Evolutionary conservation across 2,329 filamentous ascomycete genomes (phyloP), one percentile per base, ranked within the genome.

Genomic region (Hirsutella minnesotensis): DNA sequence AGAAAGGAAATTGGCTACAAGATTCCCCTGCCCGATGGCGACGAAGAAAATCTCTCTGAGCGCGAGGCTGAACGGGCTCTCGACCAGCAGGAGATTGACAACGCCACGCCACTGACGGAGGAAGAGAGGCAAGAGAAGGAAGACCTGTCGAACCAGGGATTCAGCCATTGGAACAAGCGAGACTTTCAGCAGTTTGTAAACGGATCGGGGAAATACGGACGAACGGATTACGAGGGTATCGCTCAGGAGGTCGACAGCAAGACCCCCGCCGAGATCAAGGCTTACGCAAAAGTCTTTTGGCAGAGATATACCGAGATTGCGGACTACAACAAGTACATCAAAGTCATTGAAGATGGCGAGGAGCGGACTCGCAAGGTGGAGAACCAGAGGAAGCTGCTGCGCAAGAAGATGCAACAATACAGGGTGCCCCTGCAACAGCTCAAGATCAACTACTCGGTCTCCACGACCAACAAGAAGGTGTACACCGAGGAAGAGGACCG

Each of bases 181-280:
- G 94, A 98, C 62, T 98, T 96, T 67, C 90, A 96, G 59, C 92
- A 96, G 53, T 98, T 98, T 60, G 75, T 98, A 64, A 95, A 96
- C 55, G 89, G 87, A 18, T 94, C 87, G 29, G 90, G 87, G 46
- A 92, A 90, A 59, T 94, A 89, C 56, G 92, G 92, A 3, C 86
- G 92, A 38, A 79, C 75, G 33, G 87, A 92, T 58, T 95, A 86
- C 56, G 82, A 83, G 22, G 77, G 77, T 34, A 98, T 98, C 53
- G 79, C 90, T 0, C 75, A 81, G 3, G 92, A 98, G 58, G 81
- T 96, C 37, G 92, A 95, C 58, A 89, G 81, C 69, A 98, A 98
- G 70, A 81, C 77, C 5, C 71, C 82, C 0, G 73, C 83, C 2
- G 89, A 98, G 60, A 82, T 98, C 55, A 87, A 86, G 61, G 79